Evolutionary conservation across 1,284 basidiomycete genomes (phyloP).

Genomic region (Sporisorium reilianum): DNA sequence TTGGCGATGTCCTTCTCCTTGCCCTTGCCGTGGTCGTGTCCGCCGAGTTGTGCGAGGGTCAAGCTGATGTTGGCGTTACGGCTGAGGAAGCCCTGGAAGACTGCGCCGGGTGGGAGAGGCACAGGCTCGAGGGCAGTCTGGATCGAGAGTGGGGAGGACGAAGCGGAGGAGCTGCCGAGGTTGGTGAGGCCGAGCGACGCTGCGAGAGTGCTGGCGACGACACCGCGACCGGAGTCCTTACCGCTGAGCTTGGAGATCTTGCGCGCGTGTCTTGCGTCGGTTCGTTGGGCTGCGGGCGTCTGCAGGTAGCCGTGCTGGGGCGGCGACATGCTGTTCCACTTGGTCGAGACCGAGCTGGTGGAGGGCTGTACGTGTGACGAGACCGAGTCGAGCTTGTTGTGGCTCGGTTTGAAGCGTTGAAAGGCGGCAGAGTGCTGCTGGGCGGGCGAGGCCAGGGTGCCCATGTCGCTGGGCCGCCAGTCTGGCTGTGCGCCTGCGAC

Average conservation of each 20-base stretch:
- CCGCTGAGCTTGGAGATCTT: slow-evolving; percentile 51
- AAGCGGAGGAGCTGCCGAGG: slow-evolving; percentile 13
- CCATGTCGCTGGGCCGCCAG: slow-evolving; percentile 59
- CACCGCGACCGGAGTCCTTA: slow-evolving; percentile 35
- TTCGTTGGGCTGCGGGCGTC: slow-evolving; percentile 9
- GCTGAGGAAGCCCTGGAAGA: slow-evolving; percentile 58
- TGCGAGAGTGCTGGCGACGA: slow-evolving; percentile 29
- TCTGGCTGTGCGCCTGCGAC: slow-evolving; percentile 31
- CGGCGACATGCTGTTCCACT: slow-evolving; percentile 45
- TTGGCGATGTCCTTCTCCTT: slow-evolving; percentile 63
- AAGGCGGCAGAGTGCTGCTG: slow-evolving; percentile 23
- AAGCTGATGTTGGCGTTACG: slow-evolving; percentile 63
- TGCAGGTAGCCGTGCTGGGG: slow-evolving; percentile 31
- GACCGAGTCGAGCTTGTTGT: slow-evolving; percentile 36
- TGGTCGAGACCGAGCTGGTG: slow-evolving; percentile 21
- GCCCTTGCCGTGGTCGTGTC: slow-evolving; percentile 38
- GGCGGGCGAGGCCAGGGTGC: slow-evolving; percentile 40
- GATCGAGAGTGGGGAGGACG: slow-evolving; percentile 10
- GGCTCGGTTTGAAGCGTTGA: slow-evolving; percentile 31
- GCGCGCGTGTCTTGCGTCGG: slow-evolving; percentile 37
- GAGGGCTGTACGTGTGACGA: slow-evolving; percentile 33
- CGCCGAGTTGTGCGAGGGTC: slow-evolving; percentile 52
- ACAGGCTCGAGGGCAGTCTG: slow-evolving; percentile 24
- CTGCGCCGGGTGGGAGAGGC: slow-evolving; percentile 50
- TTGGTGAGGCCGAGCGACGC: slow-evolving; percentile 38